Percentiles rank a stretch among this genome's conserved stretches.
Conservation (phyloP, 2,329 filamentous ascomycete genomes). For the Hypomyces perniciosus region DNA sequence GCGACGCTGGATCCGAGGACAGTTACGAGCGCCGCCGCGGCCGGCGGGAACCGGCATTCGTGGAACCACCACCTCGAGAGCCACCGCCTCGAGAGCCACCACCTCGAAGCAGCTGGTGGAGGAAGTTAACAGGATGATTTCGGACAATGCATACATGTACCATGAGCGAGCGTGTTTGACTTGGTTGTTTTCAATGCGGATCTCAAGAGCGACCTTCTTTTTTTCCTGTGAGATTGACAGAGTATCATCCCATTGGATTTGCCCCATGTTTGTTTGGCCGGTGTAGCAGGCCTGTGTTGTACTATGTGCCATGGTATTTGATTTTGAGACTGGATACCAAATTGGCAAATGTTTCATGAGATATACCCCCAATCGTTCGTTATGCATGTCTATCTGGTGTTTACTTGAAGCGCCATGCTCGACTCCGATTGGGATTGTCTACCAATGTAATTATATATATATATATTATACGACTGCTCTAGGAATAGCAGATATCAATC, state of each 20-base stretch:
- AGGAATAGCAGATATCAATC: no score
- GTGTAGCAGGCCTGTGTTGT: background rate
- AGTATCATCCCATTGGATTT: no score
- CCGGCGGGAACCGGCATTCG: constrained; percentile 35
- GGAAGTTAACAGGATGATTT: constrained; percentile 42
- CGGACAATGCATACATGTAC: constrained; percentile 2
- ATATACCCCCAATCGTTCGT: background rate
- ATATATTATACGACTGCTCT: no score
- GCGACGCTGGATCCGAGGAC: constrained; percentile 32
- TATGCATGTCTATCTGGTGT: no score
- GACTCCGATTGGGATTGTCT: no score
- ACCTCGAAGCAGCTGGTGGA: constrained; percentile 55
- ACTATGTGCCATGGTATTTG: background rate
- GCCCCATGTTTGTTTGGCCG: no score
- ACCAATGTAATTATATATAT: no score
- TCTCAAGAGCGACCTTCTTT: no score
- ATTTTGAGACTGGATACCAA: background rate
- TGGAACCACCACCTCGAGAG: constrained; percentile 10
- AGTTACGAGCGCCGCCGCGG: constrained; percentile 40
- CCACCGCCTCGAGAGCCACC: no score
- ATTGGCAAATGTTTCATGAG: background rate
- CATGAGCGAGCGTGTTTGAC: constrained; percentile 8
- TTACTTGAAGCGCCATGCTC: no score
- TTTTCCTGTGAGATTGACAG: no score
- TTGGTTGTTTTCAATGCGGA: background rate